Evolutionary conservation across 2,329 filamentous ascomycete genomes (phyloP).

Genomic region (Pleomassaria siparia): DNA sequence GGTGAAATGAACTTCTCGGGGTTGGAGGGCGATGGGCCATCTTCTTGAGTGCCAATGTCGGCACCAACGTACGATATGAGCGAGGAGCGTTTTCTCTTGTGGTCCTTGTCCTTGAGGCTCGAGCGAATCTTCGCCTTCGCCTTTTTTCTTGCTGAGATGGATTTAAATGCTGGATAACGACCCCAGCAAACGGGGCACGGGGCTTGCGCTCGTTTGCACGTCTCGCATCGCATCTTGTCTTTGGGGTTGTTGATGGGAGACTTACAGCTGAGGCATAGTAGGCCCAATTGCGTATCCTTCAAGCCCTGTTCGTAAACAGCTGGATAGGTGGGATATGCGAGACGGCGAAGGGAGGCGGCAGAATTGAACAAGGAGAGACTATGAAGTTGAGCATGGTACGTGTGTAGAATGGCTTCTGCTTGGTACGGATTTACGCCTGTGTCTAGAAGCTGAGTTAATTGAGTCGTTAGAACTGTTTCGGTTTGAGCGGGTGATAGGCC

Average conservation of each 20-base stretch:
- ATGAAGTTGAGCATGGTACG: constrained; percentile 60
- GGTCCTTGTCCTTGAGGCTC: constrained; percentile 22
- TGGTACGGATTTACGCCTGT: constrained; percentile 54
- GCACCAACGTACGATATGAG: constrained; percentile 16
- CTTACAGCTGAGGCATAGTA: constrained; percentile 59
- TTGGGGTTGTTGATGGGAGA: constrained; percentile 56
- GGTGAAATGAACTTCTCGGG: constrained; percentile 26
- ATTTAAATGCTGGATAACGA: constrained; percentile 46
- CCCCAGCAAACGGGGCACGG: constrained; percentile 49
- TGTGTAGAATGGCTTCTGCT: constrained; percentile 57
- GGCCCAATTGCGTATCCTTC: constrained; percentile 56
- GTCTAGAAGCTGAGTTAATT: constrained; percentile 44
- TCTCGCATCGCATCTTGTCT: constrained; percentile 55
- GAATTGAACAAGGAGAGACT: constrained; percentile 50
- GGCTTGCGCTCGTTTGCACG: constrained; percentile 48
- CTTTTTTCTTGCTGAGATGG: constrained; percentile 32
- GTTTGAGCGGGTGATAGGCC: constrained; percentile 43
- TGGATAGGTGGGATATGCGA: constrained; percentile 58
- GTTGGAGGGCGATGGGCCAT: constrained; percentile 22
- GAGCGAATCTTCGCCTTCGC: constrained; percentile 25
- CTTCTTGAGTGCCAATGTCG: constrained; percentile 14
- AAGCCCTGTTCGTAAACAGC: constrained; percentile 60
- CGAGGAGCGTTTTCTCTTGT: constrained; percentile 31
- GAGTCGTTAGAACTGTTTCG: constrained; percentile 43
- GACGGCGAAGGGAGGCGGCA: constrained; percentile 58